A percentile compares a stretch with the other conserved stretches of the same genome.
These are phyloP conservation scores for Podaxis pistillaris DNA, from an alignment of 768 basidiomycete genomes.

Conservation along the genomic window DNA sequence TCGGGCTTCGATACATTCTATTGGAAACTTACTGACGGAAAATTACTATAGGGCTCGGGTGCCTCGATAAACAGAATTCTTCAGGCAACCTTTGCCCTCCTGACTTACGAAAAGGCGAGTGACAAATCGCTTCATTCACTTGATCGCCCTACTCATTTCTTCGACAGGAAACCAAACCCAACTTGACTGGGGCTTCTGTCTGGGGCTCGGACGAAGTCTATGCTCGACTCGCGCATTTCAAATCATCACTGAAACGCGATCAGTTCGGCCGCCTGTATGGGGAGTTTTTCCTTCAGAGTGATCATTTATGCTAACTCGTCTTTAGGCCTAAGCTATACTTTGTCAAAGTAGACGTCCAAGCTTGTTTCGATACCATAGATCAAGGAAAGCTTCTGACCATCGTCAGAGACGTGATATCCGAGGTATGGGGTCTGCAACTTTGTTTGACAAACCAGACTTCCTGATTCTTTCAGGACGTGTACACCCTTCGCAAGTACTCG, in stretches of 20 bases:
- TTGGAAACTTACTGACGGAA: neutral
- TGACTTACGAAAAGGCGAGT: slow-evolving; percentile 83
- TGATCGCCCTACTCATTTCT: neutral
- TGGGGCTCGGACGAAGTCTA: slow-evolving; percentile 86
- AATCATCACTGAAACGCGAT: slow-evolving; percentile 42
- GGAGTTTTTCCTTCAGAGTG: neutral
- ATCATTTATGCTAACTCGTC: neutral
- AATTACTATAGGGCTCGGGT: slow-evolving; percentile 29
- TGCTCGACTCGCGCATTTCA: slow-evolving; percentile 67
- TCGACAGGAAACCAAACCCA: slow-evolving; percentile 57
- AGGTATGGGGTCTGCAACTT: slow-evolving; percentile 40
- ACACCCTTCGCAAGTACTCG: slow-evolving; percentile 69
- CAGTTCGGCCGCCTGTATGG: slow-evolving; percentile 50
- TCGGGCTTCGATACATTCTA: neutral
- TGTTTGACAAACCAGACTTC: neutral
- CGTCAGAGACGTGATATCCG: slow-evolving; percentile 66
- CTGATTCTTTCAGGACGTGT: slow-evolving; percentile 52
- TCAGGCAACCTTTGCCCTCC: slow-evolving; percentile 79
- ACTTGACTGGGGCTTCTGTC: slow-evolving; percentile 77
- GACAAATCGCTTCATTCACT: neutral
- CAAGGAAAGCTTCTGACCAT: slow-evolving; percentile 84
- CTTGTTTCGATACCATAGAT: slow-evolving; percentile 96
- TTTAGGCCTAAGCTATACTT: slow-evolving; percentile 87
- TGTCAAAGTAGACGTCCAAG: slow-evolving; percentile 93
- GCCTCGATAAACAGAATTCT: slow-evolving; percentile 88